Evolutionary conservation across 352 stramenopile species (phyloP).

Genomic region (Chrysophaeum taylorii): DNA sequence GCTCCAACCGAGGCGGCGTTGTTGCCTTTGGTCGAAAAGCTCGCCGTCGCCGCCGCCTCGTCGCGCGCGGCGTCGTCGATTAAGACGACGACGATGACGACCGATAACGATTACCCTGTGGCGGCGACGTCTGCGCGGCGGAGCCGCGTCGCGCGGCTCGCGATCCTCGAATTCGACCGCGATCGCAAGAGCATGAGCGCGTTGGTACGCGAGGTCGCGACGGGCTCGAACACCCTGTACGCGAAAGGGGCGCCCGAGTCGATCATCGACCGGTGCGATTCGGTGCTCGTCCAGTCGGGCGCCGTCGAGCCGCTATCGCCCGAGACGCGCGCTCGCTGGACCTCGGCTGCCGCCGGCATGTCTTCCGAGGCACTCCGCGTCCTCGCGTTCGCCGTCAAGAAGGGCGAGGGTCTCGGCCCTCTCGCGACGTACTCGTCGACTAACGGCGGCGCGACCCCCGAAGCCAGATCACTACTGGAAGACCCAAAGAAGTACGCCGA

Average conservation of each 20-base stretch:
- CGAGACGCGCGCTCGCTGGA: too few species aligned
- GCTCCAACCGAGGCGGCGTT: constrained; percentile 82
- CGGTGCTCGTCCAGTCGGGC: constrained; percentile 10
- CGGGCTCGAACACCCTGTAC: constrained; percentile 50
- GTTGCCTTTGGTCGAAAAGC: constrained; percentile 84
- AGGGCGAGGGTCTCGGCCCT: constrained; percentile 62
- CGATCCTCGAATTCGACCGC: constrained; percentile 38
- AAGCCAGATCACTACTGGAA: neutral
- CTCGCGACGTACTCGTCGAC: constrained; percentile 60
- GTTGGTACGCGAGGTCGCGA: constrained; percentile 39
- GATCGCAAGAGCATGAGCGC: constrained; percentile 85
- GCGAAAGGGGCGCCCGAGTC: constrained; percentile 73
- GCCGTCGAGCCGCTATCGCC: too few species aligned
- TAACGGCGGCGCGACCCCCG: constrained; percentile 12
- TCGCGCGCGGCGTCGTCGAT: too few species aligned
- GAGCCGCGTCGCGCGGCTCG: constrained; percentile 26
- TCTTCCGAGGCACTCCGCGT: constrained; percentile 66
- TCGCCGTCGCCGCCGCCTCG: constrained; percentile 66
- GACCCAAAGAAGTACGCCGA: constrained; percentile 36
- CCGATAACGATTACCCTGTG: constrained; percentile 14
- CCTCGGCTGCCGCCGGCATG: constrained; percentile 67
- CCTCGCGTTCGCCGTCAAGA: constrained; percentile 24
- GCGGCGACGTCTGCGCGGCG: constrained; percentile 13
- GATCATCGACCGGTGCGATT: constrained; percentile 64
- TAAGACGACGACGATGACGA: constrained; percentile 19